These are phyloP conservation scores for Hysterangium stoloniferum DNA, from an alignment of 768 basidiomycete genomes.

Conservation along the genomic window DNA sequence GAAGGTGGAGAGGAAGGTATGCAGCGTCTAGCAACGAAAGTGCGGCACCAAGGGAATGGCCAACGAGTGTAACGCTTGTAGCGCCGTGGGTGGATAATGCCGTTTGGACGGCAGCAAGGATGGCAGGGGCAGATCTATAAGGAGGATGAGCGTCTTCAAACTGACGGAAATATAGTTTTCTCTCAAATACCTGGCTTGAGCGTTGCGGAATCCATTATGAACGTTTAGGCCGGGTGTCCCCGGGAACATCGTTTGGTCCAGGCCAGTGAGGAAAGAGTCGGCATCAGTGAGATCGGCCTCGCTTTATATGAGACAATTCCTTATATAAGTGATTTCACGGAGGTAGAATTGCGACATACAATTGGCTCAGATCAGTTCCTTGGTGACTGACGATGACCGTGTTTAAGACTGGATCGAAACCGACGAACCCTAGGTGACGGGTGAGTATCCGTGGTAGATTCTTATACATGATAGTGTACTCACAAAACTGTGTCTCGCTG, in stretches of 20 bases:
- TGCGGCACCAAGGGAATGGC: constrained; percentile 49
- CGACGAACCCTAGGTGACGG: constrained; percentile 6
- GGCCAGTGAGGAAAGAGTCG: constrained; percentile 24
- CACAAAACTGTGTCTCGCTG: constrained; percentile 33
- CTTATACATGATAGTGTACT: too few species aligned
- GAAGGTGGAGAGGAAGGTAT: constrained; percentile 45
- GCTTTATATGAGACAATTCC: constrained; percentile 17
- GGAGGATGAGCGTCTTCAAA: not conserved
- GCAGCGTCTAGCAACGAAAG: constrained; percentile 44
- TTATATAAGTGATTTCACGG: not conserved
- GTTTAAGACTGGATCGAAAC: constrained; percentile 9
- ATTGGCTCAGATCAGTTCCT: constrained; percentile 26
- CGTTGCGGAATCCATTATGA: constrained; percentile 37
- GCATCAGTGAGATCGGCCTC: constrained; percentile 33
- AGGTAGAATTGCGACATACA: constrained; percentile 19
- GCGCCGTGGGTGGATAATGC: constrained; percentile 28
- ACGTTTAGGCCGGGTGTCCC: constrained; percentile 31
- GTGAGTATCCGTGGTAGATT: too few species aligned
- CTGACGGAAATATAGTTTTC: too few species aligned
- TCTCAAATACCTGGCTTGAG: constrained; percentile 27
- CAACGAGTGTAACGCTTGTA: constrained; percentile 36
- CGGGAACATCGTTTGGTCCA: constrained; percentile 36
- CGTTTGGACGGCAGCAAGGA: constrained; percentile 33
- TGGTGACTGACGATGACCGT: constrained; percentile 32
- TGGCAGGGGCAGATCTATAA: constrained; percentile 32